A percentile compares a stretch with the other conserved stretches of the same genome.
Conservation (phyloP, 805 yeast genomes). For the Starmerella vitae region DNA sequence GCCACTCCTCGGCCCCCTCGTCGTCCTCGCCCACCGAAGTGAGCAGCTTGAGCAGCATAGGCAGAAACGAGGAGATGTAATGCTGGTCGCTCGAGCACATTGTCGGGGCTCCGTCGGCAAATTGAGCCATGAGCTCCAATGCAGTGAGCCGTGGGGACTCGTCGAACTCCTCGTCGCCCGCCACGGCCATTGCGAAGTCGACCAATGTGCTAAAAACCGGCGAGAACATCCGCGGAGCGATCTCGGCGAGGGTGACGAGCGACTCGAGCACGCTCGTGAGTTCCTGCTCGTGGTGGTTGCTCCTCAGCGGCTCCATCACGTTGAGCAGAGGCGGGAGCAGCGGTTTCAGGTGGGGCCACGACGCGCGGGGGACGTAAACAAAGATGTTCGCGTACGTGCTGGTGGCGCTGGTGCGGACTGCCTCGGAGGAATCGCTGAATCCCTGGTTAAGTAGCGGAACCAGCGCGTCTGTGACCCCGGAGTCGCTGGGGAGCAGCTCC, state of each 20-base stretch:
- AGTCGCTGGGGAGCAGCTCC: constrained; percentile 32
- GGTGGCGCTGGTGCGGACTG: constrained; percentile 81
- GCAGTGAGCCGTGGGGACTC: constrained; percentile 71
- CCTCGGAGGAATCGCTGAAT: constrained; percentile 64
- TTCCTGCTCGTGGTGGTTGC: constrained; percentile 64
- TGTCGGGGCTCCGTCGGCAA: constrained; percentile 83
- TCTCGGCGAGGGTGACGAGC: constrained; percentile 74
- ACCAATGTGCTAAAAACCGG: constrained; percentile 83
- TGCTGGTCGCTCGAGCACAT: constrained; percentile 77
- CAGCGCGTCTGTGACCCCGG: constrained; percentile 39
- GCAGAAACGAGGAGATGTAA: constrained; percentile 59
- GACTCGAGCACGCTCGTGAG: constrained; percentile 80
- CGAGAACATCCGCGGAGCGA: constrained; percentile 89
- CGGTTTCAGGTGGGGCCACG: constrained; percentile 66
- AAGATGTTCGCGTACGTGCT: constrained; percentile 87
- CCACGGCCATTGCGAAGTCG: constrained; percentile 70
- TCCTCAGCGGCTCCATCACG: constrained; percentile 73
- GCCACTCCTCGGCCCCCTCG: constrained; percentile 83
- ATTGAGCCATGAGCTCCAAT: constrained; percentile 75
- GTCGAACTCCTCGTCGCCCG: constrained; percentile 69
- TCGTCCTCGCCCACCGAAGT: constrained; percentile 85
- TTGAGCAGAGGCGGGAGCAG: constrained; percentile 73
- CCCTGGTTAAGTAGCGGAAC: constrained; percentile 66
- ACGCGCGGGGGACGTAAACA: constrained; percentile 59
- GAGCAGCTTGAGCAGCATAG: constrained; percentile 66